Conservation (phyloP, 371 early-diverging fungal species). For the Mucor lusitanicus region DNA sequence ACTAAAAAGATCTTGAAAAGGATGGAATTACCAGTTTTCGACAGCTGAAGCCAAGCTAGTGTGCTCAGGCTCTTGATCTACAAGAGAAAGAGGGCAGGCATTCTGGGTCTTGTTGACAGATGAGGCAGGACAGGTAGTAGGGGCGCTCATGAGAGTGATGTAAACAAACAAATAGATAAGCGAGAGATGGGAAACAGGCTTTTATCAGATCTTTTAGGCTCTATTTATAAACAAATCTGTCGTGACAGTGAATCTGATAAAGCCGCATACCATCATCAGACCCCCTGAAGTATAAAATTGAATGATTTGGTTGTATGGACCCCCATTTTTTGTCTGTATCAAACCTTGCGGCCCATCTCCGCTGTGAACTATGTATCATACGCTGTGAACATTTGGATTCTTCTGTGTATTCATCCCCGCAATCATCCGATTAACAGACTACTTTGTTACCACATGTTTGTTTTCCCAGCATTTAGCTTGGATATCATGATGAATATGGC, state of each 20-base stretch:
- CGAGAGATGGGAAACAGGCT: background rate
- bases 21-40: background rate
- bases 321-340: background rate
- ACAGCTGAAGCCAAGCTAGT: background rate
- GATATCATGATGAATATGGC: background rate
- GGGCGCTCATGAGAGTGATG: conserved; percentile 5
- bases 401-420: conserved; percentile 4
- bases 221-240: background rate
- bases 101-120: background rate
- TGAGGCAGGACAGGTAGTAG: background rate
- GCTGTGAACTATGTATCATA: background rate
- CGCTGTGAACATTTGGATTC: background rate
- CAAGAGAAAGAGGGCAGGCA: conserved; percentile 10
- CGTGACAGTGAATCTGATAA: conserved; percentile 26
- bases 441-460: background rate
- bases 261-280: background rate
- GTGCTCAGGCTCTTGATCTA: background rate
- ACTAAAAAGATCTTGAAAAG: background rate
- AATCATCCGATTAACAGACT: conserved; percentile 6
- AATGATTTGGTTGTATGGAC: background rate
- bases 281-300: conserved; percentile 13
- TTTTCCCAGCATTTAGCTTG: background rate
- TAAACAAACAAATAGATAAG: conserved; percentile 5
- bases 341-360: background rate
- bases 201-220: conserved; percentile 20